Conservation (phyloP, 495 filamentous ascomycete genomes). For the Aspergillus carlsbadensis region DNA sequence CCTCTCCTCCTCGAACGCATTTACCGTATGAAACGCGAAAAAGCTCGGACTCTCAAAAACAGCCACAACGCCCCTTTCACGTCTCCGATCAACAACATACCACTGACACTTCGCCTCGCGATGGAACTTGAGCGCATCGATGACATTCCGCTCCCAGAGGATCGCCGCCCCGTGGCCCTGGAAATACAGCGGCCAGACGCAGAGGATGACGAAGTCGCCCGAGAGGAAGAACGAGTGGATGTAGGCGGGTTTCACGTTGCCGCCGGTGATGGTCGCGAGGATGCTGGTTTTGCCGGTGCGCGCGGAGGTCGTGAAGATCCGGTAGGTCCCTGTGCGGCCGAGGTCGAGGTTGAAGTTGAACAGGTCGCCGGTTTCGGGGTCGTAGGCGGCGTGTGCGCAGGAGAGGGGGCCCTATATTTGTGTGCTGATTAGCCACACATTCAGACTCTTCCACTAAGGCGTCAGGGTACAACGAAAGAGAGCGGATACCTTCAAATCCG, state of each 20-base stretch:
- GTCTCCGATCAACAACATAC: slow-evolving; percentile 15
- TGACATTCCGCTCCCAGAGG: slow-evolving; percentile 17
- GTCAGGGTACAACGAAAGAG: too few relatives aligned
- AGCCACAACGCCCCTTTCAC: neutral
- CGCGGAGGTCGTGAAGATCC: slow-evolving; percentile 16
- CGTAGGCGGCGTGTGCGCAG: slow-evolving; percentile 13
- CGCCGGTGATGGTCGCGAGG: slow-evolving; percentile 12
- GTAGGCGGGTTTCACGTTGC: slow-evolving; percentile 10
- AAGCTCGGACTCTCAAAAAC: slow-evolving; percentile 9
- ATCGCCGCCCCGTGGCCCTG: neutral
- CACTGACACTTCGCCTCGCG: neutral
- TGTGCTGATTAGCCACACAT: too few relatives aligned
- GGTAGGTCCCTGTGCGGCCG: slow-evolving; percentile 11
- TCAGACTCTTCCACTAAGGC: too few relatives aligned
- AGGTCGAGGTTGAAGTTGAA: slow-evolving; percentile 20
- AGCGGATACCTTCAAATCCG: slow-evolving; percentile 13
- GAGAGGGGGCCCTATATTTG: slow-evolving; percentile 10
- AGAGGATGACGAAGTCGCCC: slow-evolving; percentile 14
- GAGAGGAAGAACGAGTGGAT: slow-evolving; percentile 18
- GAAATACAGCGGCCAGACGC: slow-evolving; percentile 12
- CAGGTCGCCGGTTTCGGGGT: slow-evolving; percentile 11
- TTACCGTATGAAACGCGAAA: slow-evolving; percentile 17
- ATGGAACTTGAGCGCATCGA: slow-evolving; percentile 9
- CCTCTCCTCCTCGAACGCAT: slow-evolving; percentile 12
- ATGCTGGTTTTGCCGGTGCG: slow-evolving; percentile 10